Evolutionary conservation across 2,329 filamentous ascomycete genomes (phyloP).

Genomic region (Trichoderma harzianum): DNA sequence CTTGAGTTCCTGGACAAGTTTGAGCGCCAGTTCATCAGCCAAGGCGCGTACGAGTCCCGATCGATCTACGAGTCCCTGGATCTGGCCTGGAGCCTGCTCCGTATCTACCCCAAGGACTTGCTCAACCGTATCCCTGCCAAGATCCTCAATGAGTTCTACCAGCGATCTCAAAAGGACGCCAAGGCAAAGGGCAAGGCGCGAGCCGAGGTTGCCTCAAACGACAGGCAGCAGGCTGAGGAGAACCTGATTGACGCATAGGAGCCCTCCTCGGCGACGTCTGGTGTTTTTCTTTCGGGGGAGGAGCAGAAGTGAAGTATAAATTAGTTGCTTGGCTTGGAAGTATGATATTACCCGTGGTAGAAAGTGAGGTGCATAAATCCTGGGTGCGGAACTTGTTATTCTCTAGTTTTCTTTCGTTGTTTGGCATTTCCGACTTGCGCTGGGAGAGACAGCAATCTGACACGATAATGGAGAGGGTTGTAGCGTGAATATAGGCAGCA

Average conservation of each 20-base stretch:
- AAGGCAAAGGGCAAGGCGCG: conserved; percentile 61
- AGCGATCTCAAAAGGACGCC: conserved; percentile 59
- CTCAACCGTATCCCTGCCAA: conserved; percentile 92
- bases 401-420: conserved; percentile 18
- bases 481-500: conserved; percentile 30
- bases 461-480: conserved; percentile 17
- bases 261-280: not conserved
- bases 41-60: conserved; percentile 88
- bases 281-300: not conserved
- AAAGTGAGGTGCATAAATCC: not conserved
- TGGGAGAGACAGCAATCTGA: conserved; percentile 21
- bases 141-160: conserved; percentile 79
- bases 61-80: conserved; percentile 92
- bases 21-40: conserved; percentile 88
- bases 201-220: conserved; percentile 39
- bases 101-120: conserved; percentile 96
- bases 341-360: conserved; percentile 13
- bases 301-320: not conserved
- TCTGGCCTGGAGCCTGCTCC: conserved; percentile 90
- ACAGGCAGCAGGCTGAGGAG: conserved; percentile 48
- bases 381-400: not conserved
- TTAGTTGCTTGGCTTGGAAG: not conserved
- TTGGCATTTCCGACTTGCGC: conserved; percentile 23
- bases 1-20: conserved; percentile 99
- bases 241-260: conserved; percentile 58